Evolutionary conservation across 331 rosid genomes (phyloP).

Genomic region (Malus hybrid): DNA sequence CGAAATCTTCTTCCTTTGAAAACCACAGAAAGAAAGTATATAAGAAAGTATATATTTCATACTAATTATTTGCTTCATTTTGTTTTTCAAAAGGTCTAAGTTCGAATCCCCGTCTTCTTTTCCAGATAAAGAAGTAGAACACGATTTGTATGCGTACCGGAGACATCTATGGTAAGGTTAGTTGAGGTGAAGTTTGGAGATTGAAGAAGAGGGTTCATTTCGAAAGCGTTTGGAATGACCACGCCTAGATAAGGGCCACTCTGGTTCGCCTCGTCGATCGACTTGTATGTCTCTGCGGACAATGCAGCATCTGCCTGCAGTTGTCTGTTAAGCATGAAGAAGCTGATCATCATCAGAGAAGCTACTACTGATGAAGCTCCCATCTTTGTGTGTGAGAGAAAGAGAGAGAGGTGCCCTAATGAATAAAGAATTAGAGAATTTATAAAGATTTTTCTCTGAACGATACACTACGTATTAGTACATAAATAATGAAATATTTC

Average conservation of each 20-base stretch:
- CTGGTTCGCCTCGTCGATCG: conserved; percentile 20
- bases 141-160: conserved; percentile 19
- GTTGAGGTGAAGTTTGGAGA: conserved; percentile 29
- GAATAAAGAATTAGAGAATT: too few relatives aligned
- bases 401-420: too few relatives aligned
- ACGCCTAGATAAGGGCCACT: conserved; percentile 50
- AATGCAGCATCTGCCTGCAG: conserved; percentile 22
- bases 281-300: neutral
- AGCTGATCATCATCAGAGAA: neutral
- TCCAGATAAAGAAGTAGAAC: neutral
- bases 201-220: conserved; percentile 48
- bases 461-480: too few relatives aligned
- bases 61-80: neutral
- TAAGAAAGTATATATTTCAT: neutral
- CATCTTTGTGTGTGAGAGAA: conserved; percentile 4
- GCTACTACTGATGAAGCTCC: neutral
- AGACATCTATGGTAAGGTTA: conserved; percentile 21
- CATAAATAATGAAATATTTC: too few relatives aligned
- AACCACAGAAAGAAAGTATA: neutral
- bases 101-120: neutral
- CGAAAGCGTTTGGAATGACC: conserved; percentile 45
- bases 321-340: conserved; percentile 11
- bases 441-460: accelerated
- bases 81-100: neutral
- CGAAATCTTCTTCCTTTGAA: conserved; percentile 38